phyloP scores from a whole-genome alignment of 2,329 filamentous ascomycete genomes.

The Sporothrix euskadiensis region DNA sequence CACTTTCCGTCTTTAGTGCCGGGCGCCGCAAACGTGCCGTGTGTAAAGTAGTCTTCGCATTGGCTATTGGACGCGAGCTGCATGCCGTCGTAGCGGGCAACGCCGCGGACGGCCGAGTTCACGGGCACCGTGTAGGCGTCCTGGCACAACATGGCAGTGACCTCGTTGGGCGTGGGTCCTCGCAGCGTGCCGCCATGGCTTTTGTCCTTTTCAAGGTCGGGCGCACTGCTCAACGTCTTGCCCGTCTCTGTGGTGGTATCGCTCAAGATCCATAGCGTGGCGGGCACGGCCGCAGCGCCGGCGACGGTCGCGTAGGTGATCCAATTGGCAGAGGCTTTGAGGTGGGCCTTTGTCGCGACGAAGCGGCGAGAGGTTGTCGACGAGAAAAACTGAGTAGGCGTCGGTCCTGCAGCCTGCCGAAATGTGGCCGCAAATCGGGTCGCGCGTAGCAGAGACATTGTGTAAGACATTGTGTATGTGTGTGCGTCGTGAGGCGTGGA shows the following conservation, averaged over 20 bases:
- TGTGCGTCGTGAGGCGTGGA: not conserved
- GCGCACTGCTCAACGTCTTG: not conserved
- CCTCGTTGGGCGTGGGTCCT: not conserved
- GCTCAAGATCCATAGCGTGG: not conserved
- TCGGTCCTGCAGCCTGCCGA: not conserved
- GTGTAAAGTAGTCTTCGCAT: conserved; percentile 96
- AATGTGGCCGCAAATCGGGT: not conserved
- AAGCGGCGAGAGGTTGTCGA: not conserved
- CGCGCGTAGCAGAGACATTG: not conserved
- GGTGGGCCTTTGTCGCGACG: not conserved
- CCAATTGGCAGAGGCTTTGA: not conserved
- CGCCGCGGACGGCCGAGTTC: conserved; percentile 51
- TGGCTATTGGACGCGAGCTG: conserved; percentile 96
- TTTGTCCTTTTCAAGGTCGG: not conserved
- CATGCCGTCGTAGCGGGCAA: conserved; percentile 90
- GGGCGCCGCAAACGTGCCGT: conserved; percentile 73
- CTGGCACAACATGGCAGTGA: not conserved
- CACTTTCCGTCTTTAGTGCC: conserved; percentile 61
- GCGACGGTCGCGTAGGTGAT: not conserved
- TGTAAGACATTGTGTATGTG: not conserved
- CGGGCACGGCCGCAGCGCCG: not conserved
- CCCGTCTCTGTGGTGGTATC: not conserved
- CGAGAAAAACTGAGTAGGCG: not conserved
- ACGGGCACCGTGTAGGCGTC: not conserved
- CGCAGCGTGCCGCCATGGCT: not conserved